Conservation (phyloP, 345 rosid species). For the Eucalyptus urophylla region DNA sequence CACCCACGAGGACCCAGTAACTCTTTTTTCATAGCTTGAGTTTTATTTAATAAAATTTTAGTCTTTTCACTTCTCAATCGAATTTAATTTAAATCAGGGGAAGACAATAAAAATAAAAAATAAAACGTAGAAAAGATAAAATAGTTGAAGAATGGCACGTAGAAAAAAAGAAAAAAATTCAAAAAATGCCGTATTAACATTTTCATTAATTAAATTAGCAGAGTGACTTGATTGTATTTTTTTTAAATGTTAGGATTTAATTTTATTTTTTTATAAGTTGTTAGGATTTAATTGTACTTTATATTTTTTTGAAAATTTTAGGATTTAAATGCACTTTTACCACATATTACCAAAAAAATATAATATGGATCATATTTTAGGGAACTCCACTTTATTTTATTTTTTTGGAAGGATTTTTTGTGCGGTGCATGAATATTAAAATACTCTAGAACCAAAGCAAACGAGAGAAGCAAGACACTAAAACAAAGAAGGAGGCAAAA, state of each 20-base stretch:
- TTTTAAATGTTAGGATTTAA: no score
- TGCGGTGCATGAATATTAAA: not conserved
- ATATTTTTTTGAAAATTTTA: no score
- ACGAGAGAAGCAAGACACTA: not conserved
- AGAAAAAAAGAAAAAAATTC: not conserved
- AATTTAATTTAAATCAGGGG: not conserved
- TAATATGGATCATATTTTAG: no score
- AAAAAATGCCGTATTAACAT: rapidly evolving
- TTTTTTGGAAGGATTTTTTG: not conserved
- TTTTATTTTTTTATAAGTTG: no score
- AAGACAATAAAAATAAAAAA: no score
- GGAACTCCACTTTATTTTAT: rapidly evolving
- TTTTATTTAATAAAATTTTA: not conserved
- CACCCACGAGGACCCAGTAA: not conserved
- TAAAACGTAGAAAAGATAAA: not conserved
- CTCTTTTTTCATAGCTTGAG: not conserved
- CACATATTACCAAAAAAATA: no score
- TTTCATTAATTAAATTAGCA: not conserved
- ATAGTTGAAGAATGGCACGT: not conserved
- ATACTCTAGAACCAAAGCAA: not conserved
- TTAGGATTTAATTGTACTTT: not conserved
- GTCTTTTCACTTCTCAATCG: not conserved
- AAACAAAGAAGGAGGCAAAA: not conserved
- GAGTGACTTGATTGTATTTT: rapidly evolving
- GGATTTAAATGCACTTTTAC: not conserved